Base-by-base conservation (phyloP, 2,329 filamentous ascomycete genomes). In the Ascochyta koolunga region DNA sequence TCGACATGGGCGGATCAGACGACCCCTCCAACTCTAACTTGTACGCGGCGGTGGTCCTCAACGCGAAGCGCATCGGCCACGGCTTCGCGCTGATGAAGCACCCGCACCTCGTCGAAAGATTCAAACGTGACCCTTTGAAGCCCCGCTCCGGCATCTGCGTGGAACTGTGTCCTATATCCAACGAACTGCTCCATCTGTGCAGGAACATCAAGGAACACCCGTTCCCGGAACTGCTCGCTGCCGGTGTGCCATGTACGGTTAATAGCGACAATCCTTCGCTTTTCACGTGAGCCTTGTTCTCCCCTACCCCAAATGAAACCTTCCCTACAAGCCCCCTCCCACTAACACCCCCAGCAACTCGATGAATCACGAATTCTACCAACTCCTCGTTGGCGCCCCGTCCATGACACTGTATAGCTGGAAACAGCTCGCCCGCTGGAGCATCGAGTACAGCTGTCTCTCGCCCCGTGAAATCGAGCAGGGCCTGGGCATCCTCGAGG, bases 161-260 rank as follows among this genome's bases (percentile, higher is more conserved):
- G n/a, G 89, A 92, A 75, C 77, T 89, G 1, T 91, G 89, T 62
- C 89, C 89, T 0, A 90, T 91, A 43, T 91, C 88, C 0, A 92
- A 91, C 66, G 89, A 92, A 77, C 78, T 91, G 0, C 76, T 91
- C 16, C 88, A 89, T 29, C 79, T 92, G 16, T 89, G 87, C 44
- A 82, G 86, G 8, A 81, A 84, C 39, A 81, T 86, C 51, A 81
- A 82, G 32, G 86, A 88, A 11, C 89, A 91, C 64, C 76, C 86
- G 15, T 84, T 88, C 69, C 89, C 90, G 33, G 79, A 81, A 56
- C 76, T 92, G 21, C 78, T 91, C 49, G 88, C 88, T n/a, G 86
- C 88, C 48, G 85, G 88, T 32, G 82, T 91, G 43, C 87, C 88
- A 42, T 92, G 89, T 74, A 89, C 88, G 0, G 77, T 91, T 35